phyloP scores from a whole-genome alignment of 805 yeast genomes.

The Saccharomyces kudriavzevii region DNA sequence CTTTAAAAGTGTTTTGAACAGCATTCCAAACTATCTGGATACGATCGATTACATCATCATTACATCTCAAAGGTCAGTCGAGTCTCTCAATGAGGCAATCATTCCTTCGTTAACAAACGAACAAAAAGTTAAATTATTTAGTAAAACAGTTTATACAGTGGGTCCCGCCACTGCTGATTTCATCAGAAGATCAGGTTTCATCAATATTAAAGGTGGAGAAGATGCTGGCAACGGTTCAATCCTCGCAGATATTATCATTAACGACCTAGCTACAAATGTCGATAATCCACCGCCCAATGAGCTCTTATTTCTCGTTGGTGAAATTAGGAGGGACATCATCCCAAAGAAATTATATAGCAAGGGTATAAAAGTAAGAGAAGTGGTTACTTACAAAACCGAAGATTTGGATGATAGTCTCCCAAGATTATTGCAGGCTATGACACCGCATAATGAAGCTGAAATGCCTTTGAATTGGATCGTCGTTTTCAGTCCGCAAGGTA shows the following conservation, averaged over 20 bases:
- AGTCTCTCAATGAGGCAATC: conserved; percentile 50
- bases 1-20: neutral
- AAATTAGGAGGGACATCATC: conserved; percentile 70
- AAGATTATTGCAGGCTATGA: conserved; percentile 24
- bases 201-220: conserved; percentile 59
- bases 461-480: conserved; percentile 51
- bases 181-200: conserved; percentile 54
- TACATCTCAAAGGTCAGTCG: conserved; percentile 89
- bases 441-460: neutral
- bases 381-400: conserved; percentile 62
- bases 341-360: conserved; percentile 45
- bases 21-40: conserved; percentile 32
- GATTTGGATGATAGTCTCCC: conserved; percentile 39
- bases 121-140: conserved; percentile 27
- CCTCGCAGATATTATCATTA: conserved; percentile 55
- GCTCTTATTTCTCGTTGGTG: conserved; percentile 77
- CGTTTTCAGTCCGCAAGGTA: conserved; percentile 88
- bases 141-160: conserved; percentile 68
- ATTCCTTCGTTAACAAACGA: conserved; percentile 17
- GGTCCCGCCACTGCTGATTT: conserved; percentile 80
- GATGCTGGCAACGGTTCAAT: conserved; percentile 75
- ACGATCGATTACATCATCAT: conserved; percentile 52
- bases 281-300: conserved; percentile 20
- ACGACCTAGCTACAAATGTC: conserved; percentile 19
- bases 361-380: conserved; percentile 35